phyloP scores from a whole-genome alignment of 2,329 filamentous ascomycete species.

The Trichoderma sp. region DNA sequence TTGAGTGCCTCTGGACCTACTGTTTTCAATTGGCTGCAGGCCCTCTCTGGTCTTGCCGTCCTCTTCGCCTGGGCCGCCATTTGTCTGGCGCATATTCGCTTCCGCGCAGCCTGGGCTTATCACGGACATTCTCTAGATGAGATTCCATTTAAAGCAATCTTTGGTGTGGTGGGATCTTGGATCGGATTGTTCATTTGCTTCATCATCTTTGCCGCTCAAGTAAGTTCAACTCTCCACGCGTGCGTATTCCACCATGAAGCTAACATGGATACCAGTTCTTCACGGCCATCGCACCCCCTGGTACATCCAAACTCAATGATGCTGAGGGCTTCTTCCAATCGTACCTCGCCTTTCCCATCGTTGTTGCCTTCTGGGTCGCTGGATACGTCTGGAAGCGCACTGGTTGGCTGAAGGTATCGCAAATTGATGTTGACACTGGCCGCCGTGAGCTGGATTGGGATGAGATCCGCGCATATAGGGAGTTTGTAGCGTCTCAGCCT shows the following conservation, averaged over 20 bases:
- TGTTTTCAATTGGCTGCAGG: constrained; percentile 63
- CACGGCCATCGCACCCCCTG: constrained; percentile 43
- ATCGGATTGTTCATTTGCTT: constrained; percentile 56
- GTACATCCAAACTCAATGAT: constrained; percentile 30
- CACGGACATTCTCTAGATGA: constrained; percentile 61
- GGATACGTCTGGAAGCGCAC: constrained; percentile 64
- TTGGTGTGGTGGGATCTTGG: constrained; percentile 61
- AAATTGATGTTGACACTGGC: constrained; percentile 67
- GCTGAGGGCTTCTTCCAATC: constrained; percentile 53
- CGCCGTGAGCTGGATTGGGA: constrained; percentile 64
- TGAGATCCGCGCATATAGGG: constrained; percentile 52
- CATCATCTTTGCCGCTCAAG: constrained; percentile 50
- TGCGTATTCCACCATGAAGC: constrained; percentile 9
- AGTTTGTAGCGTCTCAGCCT: constrained; percentile 46
- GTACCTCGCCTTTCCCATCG: constrained; percentile 52
- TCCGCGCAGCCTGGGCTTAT: constrained; percentile 57
- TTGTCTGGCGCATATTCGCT: constrained; percentile 64
- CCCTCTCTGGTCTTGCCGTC: constrained; percentile 59
- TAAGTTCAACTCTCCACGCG: constrained; percentile 27
- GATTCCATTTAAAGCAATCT: constrained; percentile 59
- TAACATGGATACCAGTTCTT: constrained; percentile 38
- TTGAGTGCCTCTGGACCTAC: constrained; percentile 43
- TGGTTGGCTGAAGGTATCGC: constrained; percentile 53
- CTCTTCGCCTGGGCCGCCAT: constrained; percentile 66
- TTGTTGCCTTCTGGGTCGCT: constrained; percentile 50